Evolutionary conservation across 1,139 yeast species (phyloP).

Genomic region (Candida anutae): DNA sequence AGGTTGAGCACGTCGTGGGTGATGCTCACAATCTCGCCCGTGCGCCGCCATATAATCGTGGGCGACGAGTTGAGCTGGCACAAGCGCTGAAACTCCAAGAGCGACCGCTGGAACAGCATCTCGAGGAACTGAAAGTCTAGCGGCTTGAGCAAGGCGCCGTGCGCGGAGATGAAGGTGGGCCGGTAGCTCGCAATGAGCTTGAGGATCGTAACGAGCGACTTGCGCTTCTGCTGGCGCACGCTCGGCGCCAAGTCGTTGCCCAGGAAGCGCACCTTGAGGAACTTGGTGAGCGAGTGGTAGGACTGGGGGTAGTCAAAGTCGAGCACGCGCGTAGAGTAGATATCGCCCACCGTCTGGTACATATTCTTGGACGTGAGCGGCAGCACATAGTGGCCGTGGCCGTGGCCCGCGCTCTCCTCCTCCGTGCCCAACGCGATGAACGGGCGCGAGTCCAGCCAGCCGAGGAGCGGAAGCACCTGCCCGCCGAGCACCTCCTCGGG

Average conservation of each 20-base stretch:
- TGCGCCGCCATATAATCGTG: constrained; percentile 69
- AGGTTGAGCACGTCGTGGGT: constrained; percentile 60
- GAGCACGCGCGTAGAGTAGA: constrained; percentile 46
- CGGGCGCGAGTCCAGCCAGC: constrained; percentile 20
- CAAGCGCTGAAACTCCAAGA: constrained; percentile 56
- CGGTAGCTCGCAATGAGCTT: constrained; percentile 64
- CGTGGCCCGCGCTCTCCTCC: constrained; percentile 2
- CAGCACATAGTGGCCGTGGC: constrained; percentile 33
- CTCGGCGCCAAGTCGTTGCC: constrained; percentile 25
- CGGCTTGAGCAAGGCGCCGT: constrained; percentile 54
- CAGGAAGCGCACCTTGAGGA: constrained; percentile 47
- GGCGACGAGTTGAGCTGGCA: constrained; percentile 57
- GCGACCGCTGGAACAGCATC: constrained; percentile 59
- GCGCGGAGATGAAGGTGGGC: constrained; percentile 68
- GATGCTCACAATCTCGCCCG: constrained; percentile 68
- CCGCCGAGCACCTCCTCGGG: constrained; percentile 10
- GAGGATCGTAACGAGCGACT: constrained; percentile 46
- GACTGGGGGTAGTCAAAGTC: constrained; percentile 64
- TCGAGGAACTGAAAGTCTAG: constrained; percentile 61
- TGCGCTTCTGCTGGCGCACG: constrained; percentile 29
- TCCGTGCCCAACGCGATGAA: constrained; percentile 34
- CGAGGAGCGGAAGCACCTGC: constrained; percentile 4
- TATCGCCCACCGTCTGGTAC: constrained; percentile 58
- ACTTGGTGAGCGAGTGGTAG: constrained; percentile 52
- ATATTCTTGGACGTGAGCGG: constrained; percentile 55